Percentiles rank a stretch among this genome's conserved stretches.
Evolutionary conservation across 768 basidiomycete genomes (phyloP).

Genomic region (Leccinellum luteum): DNA sequence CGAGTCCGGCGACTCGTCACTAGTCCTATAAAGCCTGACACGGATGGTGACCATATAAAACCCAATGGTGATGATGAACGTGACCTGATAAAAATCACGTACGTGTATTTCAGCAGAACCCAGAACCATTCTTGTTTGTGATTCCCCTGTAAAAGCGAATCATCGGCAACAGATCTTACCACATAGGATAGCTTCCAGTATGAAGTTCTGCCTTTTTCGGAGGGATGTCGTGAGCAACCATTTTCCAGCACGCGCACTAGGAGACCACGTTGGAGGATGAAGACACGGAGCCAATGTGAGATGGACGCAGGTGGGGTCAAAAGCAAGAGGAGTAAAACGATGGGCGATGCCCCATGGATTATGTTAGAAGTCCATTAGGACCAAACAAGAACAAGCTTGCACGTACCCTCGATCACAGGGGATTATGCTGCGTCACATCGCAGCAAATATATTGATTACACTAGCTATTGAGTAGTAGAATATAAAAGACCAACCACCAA

Average conservation of each 20-base stretch:
- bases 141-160: no score
- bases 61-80: slow-evolving; percentile 40
- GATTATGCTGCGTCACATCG: no score
- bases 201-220: slow-evolving; percentile 19
- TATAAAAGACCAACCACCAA: no score
- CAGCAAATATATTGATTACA: no score
- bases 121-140: not conserved
- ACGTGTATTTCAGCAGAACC: not conserved
- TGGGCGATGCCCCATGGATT: not conserved
- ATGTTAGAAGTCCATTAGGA: no score
- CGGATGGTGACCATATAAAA: slow-evolving; percentile 42
- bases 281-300: not conserved
- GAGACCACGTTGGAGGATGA: no score
- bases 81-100: slow-evolving; percentile 20
- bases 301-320: not conserved
- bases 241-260: not conserved
- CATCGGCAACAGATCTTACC: slow-evolving; percentile 2
- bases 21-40: slow-evolving; percentile 20
- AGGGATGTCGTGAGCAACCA: not conserved
- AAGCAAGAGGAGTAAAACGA: not conserved
- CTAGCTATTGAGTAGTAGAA: no score
- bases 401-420: no score
- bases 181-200: slow-evolving; percentile 18
- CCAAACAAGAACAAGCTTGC: no score
- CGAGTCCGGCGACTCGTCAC: not conserved